Percentiles rank a stretch among this genome's conserved stretches.
phyloP scores from a whole-genome alignment of 1,284 basidiomycete genomes.

The Boletus sp. region DNA sequence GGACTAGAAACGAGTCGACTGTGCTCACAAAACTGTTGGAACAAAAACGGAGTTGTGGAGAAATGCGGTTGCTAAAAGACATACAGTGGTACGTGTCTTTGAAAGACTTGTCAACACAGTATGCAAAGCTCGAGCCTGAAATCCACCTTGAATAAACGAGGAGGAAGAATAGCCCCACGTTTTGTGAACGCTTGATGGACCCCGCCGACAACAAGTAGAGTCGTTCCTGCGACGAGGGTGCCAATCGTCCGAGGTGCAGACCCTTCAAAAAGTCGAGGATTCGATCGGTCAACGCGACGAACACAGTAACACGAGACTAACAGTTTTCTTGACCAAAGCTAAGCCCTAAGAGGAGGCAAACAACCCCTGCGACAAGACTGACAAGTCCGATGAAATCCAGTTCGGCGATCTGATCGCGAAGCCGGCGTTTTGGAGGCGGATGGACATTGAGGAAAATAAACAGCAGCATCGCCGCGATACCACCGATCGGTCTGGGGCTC shows the following conservation, averaged over 20 bases:
- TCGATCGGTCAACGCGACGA: background rate
- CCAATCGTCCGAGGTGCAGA: slow-evolving; percentile 57
- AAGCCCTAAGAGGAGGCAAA: slow-evolving; percentile 82
- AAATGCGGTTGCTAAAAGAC: slow-evolving; percentile 55
- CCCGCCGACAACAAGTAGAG: slow-evolving; percentile 51
- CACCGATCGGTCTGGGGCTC: slow-evolving; percentile 61
- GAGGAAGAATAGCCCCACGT: slow-evolving; percentile 77
- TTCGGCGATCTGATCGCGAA: slow-evolving; percentile 55
- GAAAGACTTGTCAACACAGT: slow-evolving; percentile 27
- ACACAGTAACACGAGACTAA: slow-evolving; percentile 31
- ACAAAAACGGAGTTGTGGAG: slow-evolving; percentile 43
- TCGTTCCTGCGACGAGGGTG: slow-evolving; percentile 62
- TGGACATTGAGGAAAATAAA: slow-evolving; percentile 84
- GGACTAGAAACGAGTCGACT: no score
- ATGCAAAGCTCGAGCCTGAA: background rate
- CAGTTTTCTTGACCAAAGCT: slow-evolving; percentile 67
- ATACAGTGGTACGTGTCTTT: slow-evolving; percentile 4
- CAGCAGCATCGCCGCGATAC: slow-evolving; percentile 62
- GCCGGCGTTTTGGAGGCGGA: slow-evolving; percentile 54
- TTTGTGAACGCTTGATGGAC: slow-evolving; percentile 70
- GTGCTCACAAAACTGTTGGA: background rate
- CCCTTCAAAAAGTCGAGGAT: slow-evolving; percentile 26
- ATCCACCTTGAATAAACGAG: slow-evolving; percentile 68
- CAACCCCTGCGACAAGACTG: slow-evolving; percentile 67
- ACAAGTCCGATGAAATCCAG: slow-evolving; percentile 77